These are phyloP conservation scores for Coemansia nantahalensis DNA, from an alignment of 192 early-diverging fungal genomes.

Conservation along the genomic window DNA sequence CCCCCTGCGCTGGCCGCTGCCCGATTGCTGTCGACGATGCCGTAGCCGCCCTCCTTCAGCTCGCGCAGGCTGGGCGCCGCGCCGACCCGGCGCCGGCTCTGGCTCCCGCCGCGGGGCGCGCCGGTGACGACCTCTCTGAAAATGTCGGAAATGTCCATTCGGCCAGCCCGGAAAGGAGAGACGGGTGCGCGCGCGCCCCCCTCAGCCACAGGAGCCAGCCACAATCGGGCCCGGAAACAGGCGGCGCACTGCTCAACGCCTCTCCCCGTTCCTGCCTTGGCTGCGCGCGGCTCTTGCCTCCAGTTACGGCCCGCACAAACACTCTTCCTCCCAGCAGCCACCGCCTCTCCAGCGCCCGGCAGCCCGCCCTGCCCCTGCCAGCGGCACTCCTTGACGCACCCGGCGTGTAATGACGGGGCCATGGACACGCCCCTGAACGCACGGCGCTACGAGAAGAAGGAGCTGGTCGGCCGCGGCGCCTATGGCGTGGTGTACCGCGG, in stretches of 20 bases:
- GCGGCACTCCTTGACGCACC: too few relatives aligned
- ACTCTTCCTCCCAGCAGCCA: too few relatives aligned
- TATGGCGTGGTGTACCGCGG: slow-evolving; percentile 53
- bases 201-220: too few relatives aligned
- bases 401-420: slow-evolving; percentile 30
- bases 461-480: slow-evolving; percentile 51
- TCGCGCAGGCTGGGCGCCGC: slow-evolving; percentile 32
- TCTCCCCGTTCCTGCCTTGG: too few relatives aligned
- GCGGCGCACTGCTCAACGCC: too few relatives aligned
- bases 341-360: background rate
- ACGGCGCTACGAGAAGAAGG: slow-evolving; percentile 50
- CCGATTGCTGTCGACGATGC: slow-evolving; percentile 1
- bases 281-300: too few relatives aligned
- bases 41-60: slow-evolving; percentile 43
- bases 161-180: too few relatives aligned
- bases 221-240: too few relatives aligned
- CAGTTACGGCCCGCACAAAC: too few relatives aligned
- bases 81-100: slow-evolving; percentile 32
- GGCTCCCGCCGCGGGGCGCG: slow-evolving; percentile 19
- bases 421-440: slow-evolving; percentile 47
- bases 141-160: slow-evolving; percentile 51
- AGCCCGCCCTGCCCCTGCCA: background rate
- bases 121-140: slow-evolving; percentile 37
- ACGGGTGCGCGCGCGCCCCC: too few relatives aligned
- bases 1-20: too few relatives aligned